These are phyloP conservation scores for Reutealis trisperma DNA, from an alignment of 345 rosid species.

Conservation along the genomic window DNA sequence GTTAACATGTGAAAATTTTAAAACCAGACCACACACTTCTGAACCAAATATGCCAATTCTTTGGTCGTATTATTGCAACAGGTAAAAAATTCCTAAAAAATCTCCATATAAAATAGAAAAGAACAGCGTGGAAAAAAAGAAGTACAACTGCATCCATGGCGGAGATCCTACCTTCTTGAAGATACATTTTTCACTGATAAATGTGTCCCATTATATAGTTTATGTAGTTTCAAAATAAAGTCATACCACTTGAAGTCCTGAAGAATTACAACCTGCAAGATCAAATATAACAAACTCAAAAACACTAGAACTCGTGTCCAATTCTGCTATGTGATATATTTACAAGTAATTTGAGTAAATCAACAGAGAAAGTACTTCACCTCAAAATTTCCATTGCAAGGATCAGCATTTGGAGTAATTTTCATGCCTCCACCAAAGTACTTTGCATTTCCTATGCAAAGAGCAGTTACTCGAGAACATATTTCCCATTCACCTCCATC, in stretches of 20 bases:
- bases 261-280: constrained; percentile 79
- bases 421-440: constrained; percentile 99
- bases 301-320: neutral
- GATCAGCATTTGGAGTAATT: constrained; percentile 90
- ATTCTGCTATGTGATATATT: neutral
- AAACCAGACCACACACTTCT: neutral
- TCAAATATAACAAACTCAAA: constrained; percentile 14
- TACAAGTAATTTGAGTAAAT: neutral
- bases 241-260: constrained; percentile 94
- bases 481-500: constrained; percentile 84
- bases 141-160: constrained; percentile 10
- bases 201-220: constrained; percentile 86
- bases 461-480: constrained; percentile 76
- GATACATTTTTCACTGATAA: constrained; percentile 66
- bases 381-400: constrained; percentile 76
- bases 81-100: neutral
- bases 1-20: neutral
- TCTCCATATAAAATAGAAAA: neutral
- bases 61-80: neutral
- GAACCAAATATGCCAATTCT: neutral
- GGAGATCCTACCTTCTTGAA: constrained; percentile 58
- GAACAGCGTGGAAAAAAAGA: neutral
- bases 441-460: constrained; percentile 92
- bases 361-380: constrained; percentile 33
- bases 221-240: constrained; percentile 71